phyloP scores from a whole-genome alignment of 2,329 filamentous ascomycete genomes.

The Zalaria obscura region DNA sequence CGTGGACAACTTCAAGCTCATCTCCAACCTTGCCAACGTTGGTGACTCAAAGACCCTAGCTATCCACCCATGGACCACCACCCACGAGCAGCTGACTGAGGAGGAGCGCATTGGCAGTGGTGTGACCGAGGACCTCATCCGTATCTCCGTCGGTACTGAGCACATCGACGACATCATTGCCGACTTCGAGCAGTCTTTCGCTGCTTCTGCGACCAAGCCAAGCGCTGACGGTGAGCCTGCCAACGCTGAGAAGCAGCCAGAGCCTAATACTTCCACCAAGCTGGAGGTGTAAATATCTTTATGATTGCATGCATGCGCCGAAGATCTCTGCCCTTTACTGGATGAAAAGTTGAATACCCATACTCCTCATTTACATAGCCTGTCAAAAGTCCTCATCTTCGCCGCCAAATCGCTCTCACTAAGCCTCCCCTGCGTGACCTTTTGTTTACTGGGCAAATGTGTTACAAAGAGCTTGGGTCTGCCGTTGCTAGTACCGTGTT shows the following conservation, averaged over 20 bases:
- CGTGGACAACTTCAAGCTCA: slow-evolving; percentile 87
- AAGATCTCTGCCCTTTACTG: no score
- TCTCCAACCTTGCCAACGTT: slow-evolving; percentile 92
- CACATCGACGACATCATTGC: slow-evolving; percentile 95
- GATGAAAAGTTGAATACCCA: no score
- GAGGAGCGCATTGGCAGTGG: slow-evolving; percentile 70
- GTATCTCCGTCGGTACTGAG: slow-evolving; percentile 89
- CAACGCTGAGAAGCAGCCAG: slow-evolving; percentile 11
- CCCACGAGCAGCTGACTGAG: slow-evolving; percentile 79
- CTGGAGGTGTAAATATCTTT: slow-evolving; percentile 5
- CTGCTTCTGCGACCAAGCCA: slow-evolving; percentile 36
- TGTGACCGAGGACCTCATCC: slow-evolving; percentile 80
- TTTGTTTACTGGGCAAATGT: no score
- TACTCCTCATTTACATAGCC: no score
- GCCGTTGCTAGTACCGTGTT: no score
- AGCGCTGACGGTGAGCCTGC: slow-evolving; percentile 17
- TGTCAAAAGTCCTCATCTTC: no score
- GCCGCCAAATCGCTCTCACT: no score
- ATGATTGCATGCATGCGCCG: no score
- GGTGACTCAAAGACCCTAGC: slow-evolving; percentile 91
- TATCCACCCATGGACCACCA: slow-evolving; percentile 91
- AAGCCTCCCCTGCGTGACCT: no score
- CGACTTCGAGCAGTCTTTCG: slow-evolving; percentile 87
- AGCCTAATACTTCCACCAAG: slow-evolving; percentile 7
- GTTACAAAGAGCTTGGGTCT: no score